phyloP scores from a whole-genome alignment of 2,329 filamentous ascomycete species.

The Phialophora tarda region DNA sequence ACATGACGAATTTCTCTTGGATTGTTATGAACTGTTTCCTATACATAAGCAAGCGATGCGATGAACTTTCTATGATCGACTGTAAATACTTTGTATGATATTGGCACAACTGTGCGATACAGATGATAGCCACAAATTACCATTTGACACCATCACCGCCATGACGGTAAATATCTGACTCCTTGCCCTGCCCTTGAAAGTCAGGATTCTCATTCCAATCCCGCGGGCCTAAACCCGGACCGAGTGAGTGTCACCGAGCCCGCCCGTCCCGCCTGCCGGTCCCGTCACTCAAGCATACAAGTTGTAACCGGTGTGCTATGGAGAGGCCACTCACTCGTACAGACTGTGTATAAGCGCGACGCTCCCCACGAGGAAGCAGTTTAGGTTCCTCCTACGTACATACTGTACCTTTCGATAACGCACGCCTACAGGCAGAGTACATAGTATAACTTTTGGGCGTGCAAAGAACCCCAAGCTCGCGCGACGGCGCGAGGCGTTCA shows the following conservation, averaged over 20 bases:
- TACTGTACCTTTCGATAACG: too few relatives aligned
- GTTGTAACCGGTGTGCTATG: too few relatives aligned
- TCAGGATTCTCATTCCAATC: not conserved
- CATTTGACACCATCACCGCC: not conserved
- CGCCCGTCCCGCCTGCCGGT: too few relatives aligned
- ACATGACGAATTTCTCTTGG: conserved; percentile 6
- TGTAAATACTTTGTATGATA: not conserved
- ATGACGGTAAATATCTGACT: not conserved
- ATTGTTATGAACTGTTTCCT: not conserved
- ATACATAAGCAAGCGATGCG: conserved; percentile 5
- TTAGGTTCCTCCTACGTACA: too few relatives aligned
- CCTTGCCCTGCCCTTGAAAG: not conserved
- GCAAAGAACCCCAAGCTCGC: not conserved
- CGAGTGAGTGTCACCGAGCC: too few relatives aligned
- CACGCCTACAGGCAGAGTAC: too few relatives aligned
- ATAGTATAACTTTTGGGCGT: too few relatives aligned
- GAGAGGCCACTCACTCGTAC: too few relatives aligned
- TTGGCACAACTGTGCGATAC: not conserved
- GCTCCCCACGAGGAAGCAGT: too few relatives aligned
- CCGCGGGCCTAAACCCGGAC: too few relatives aligned
- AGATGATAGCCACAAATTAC: not conserved
- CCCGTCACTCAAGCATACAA: too few relatives aligned
- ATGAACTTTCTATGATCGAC: conserved; percentile 6
- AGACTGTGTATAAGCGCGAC: too few relatives aligned
- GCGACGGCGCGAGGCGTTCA: not conserved